These are phyloP conservation scores for Curvularia sp. DNA, from an alignment of 2,329 filamentous ascomycete genomes.

Conservation along the genomic window DNA sequence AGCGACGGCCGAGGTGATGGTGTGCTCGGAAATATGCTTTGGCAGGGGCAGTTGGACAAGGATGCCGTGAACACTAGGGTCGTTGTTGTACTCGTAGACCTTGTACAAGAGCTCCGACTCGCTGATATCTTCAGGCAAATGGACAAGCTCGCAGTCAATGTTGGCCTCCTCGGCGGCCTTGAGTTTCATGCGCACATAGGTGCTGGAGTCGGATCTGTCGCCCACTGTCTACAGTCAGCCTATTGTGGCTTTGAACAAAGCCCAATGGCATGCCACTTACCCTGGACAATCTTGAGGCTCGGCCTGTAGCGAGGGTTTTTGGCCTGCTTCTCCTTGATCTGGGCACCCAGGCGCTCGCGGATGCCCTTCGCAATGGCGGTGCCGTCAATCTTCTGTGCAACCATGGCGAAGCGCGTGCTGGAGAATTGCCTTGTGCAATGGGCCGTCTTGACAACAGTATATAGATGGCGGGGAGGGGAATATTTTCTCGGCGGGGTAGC, in stretches of 20 bases:
- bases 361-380: conserved; percentile 93
- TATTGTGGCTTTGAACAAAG: neutral
- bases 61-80: conserved; percentile 85
- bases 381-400: conserved; percentile 91
- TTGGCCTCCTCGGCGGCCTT: conserved; percentile 96
- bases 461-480: conserved; percentile 29
- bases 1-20: conserved; percentile 85
- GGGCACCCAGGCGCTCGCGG: conserved; percentile 77
- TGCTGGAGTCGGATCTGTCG: conserved; percentile 90
- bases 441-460: conserved; percentile 24
- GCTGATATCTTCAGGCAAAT: conserved; percentile 79
- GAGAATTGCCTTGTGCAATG: conserved; percentile 52
- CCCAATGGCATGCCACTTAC: conserved; percentile 56
- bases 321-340: conserved; percentile 83
- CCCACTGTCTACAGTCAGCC: conserved; percentile 67
- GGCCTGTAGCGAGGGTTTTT: conserved; percentile 87
- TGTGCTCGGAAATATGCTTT: conserved; percentile 86
- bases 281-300: conserved; percentile 92
- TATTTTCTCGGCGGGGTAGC: conserved; percentile 44
- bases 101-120: conserved; percentile 86
- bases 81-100: conserved; percentile 83
- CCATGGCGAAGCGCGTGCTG: conserved; percentile 70
- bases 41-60: conserved; percentile 93
- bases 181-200: conserved; percentile 99
- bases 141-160: conserved; percentile 85